Evolutionary conservation across 1,139 yeast genomes (phyloP), one percentile per base, ranked within the genome.

Genomic region (Yamadazyma siamensis): DNA sequence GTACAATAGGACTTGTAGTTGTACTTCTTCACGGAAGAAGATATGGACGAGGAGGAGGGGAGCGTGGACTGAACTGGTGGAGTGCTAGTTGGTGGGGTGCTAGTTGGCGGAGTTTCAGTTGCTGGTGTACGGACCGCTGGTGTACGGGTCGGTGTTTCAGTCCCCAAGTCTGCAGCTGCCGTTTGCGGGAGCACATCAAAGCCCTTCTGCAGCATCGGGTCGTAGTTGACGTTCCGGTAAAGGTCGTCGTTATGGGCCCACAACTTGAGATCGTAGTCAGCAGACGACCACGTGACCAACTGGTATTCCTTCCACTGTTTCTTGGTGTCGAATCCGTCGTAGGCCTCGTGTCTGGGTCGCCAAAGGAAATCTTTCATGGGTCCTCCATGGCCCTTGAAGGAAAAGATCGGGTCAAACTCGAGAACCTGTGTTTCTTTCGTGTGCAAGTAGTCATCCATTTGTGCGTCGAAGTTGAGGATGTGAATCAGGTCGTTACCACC

Each of bases 271-370:
- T 87, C 95, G 43, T 79, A 76, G 50, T 91, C 98, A 39, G 53
- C 61, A 13, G 85, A 79, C 0, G 95, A 82, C 96, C 97, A 91
- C 0, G 98, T 86, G 0, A 91, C 94, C 31, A 91, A 57, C 52
- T 89, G 96, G 49, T 75, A 88, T 39, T 87, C 95, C 34, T 88
- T 67, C 61, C 88, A 88, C 43, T 77, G 80, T 7, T 66, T 46
- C 6, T 59, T 62, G 2, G 71, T 54, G 12, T 69, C 70, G 40
- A 41, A 61, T 13, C 41, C 59, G 18, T 52, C 54, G 33, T 65
- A 66, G 4, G 37, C 37, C 26, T 54, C 66, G 34, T 61, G 68
- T 33, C 86, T 63, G 6, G 77, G 63, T 43, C 96, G 65, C 96
- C 96, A 89, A 2, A 89, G 64, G 51, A 88, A 87, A 50, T 89